phyloP scores from a whole-genome alignment of 176 grass and related monocot genomes.

The Alopecurus myosuroides region DNA sequence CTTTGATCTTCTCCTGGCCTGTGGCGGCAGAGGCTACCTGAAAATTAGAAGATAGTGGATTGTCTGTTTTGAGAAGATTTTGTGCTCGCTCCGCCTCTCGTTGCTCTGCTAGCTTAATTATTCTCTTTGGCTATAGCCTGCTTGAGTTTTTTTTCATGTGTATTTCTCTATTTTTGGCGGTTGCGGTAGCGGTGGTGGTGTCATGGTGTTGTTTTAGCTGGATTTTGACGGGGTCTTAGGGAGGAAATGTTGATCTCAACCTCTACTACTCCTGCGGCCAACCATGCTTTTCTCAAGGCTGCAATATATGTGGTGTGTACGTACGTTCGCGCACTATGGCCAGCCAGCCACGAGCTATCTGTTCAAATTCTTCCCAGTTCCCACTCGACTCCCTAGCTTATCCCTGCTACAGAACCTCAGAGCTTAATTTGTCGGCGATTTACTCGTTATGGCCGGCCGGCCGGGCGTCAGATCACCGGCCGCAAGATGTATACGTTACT shows the following conservation, averaged over 20 bases:
- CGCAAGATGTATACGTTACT: background rate
- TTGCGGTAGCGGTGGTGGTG: background rate
- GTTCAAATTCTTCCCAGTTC: too few species aligned
- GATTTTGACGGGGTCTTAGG: slow-evolving; percentile 22
- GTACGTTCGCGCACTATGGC: too few species aligned
- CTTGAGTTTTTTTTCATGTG: background rate
- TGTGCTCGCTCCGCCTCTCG: background rate
- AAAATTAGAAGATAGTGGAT: background rate
- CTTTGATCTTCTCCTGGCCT: background rate
- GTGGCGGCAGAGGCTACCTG: background rate
- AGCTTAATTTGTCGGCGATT: background rate
- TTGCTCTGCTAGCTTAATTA: background rate
- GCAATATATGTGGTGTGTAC: background rate
- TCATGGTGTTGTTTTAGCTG: slow-evolving; percentile 16
- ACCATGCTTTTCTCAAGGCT: background rate
- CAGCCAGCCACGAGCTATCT: too few species aligned
- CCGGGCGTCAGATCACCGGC: background rate
- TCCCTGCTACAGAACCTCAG: too few species aligned
- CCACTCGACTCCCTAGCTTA: too few species aligned
- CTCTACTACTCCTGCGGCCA: background rate
- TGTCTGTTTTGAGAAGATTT: background rate
- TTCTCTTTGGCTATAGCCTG: background rate
- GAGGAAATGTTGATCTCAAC: slow-evolving; percentile 27
- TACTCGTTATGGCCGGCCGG: background rate
- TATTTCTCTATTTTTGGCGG: background rate